phyloP scores from a whole-genome alignment of 1,284 basidiomycete genomes.

The Rhodotorula sp. region DNA sequence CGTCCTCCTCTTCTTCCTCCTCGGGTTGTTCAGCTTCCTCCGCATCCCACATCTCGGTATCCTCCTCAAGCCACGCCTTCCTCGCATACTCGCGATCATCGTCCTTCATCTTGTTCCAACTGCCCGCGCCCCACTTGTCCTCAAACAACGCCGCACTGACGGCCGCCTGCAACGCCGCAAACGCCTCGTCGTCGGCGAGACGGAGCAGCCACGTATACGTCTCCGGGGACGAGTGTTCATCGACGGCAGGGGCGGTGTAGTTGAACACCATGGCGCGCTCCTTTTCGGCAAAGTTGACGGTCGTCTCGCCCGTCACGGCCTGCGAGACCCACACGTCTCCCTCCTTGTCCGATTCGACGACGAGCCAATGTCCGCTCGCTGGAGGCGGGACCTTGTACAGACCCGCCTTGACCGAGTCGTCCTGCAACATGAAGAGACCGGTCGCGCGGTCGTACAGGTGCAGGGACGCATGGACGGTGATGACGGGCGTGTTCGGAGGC shows the following conservation, averaged over 20 bases:
- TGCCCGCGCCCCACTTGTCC: constrained; percentile 49
- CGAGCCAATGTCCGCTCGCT: constrained; percentile 55
- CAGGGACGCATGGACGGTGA: constrained; percentile 53
- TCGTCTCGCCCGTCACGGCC: constrained; percentile 57
- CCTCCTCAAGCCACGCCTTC: constrained; percentile 35
- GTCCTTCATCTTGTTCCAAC: constrained; percentile 50
- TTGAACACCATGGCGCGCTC: constrained; percentile 43
- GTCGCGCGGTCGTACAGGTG: constrained; percentile 70
- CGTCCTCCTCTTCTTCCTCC: constrained; percentile 46
- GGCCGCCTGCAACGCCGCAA: constrained; percentile 51
- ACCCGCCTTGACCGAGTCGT: constrained; percentile 58
- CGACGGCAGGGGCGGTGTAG: constrained; percentile 25
- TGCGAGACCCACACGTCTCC: constrained; percentile 52
- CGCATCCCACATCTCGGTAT: constrained; percentile 33
- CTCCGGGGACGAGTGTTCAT: constrained; percentile 5
- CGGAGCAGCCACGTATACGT: constrained; percentile 43
- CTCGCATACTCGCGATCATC: constrained; percentile 61
- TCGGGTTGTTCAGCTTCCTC: constrained; percentile 55
- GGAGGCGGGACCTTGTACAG: constrained; percentile 43
- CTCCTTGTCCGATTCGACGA: constrained; percentile 55
- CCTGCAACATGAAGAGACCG: constrained; percentile 71
- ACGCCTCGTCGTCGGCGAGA: constrained; percentile 22
- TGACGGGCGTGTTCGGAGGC: constrained; percentile 20
- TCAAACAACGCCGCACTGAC: constrained; percentile 79
- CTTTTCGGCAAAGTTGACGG: constrained; percentile 65